Evolutionary conservation across 106 monocot genomes (phyloP).

Genomic region (Alisma plantagoaquatica): DNA sequence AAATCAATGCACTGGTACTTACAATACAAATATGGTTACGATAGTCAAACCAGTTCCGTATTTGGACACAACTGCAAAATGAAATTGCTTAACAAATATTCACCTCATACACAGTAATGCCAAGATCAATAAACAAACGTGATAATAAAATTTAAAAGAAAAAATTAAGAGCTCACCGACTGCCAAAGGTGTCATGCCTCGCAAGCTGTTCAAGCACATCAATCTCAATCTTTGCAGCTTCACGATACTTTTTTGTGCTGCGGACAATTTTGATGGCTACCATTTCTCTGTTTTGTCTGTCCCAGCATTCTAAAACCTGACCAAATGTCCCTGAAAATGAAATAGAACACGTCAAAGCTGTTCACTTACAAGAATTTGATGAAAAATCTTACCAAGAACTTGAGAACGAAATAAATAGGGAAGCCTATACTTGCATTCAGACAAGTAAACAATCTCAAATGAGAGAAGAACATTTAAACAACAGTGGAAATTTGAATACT

Average conservation of each 20-base stretch:
- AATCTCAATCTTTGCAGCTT: slow-evolving; percentile 88
- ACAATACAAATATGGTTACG: slow-evolving; percentile 99
- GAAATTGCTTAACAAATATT: slow-evolving; percentile 14
- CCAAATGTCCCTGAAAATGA: slow-evolving; percentile 68
- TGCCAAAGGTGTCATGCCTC: slow-evolving; percentile 34
- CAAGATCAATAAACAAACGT: slow-evolving; percentile 4
- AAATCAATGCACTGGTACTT: slow-evolving; percentile 55
- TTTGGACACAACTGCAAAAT: slow-evolving; percentile 99
- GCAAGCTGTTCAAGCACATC: slow-evolving; percentile 70
- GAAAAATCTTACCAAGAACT: no score
- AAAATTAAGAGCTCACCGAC: slow-evolving; percentile 24
- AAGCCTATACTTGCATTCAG: no score
- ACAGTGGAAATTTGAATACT: slow-evolving; percentile 17
- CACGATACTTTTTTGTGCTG: slow-evolving; percentile 67
- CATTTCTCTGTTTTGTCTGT: slow-evolving; percentile 80
- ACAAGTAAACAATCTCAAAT: no score
- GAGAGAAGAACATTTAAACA: neutral
- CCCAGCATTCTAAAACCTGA: slow-evolving; percentile 93
- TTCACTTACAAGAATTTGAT: no score
- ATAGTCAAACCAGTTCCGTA: slow-evolving; percentile 99
- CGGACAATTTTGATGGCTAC: slow-evolving; percentile 87
- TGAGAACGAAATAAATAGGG: no score
- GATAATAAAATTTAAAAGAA: neutral
- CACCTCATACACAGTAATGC: slow-evolving; percentile 16
- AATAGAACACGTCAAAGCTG: neutral